Conservation (phyloP, 1,284 basidiomycete species). For the Porogramme epimiltina region DNA sequence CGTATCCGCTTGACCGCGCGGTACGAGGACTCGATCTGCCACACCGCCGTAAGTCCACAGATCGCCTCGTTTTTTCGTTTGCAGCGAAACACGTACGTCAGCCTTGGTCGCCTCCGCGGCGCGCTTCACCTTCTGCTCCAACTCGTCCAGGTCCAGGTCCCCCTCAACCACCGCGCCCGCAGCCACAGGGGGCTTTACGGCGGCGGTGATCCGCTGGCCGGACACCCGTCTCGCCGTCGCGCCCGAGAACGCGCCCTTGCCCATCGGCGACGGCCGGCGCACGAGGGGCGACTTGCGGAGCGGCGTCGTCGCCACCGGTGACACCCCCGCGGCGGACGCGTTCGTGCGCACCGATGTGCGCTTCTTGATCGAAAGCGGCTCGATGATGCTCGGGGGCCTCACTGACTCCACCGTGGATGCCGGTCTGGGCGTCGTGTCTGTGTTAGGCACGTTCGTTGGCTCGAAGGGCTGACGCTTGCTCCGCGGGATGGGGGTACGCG, state of each 20-base stretch:
- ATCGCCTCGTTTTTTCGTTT: background rate
- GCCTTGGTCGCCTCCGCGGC: slow-evolving; percentile 60
- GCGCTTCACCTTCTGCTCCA: slow-evolving; percentile 37
- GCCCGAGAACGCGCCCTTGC: slow-evolving; percentile 20
- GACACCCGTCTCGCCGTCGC: slow-evolving; percentile 49
- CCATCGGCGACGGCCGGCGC: slow-evolving; percentile 24
- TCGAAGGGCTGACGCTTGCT: slow-evolving; percentile 69
- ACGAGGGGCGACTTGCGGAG: slow-evolving; percentile 37
- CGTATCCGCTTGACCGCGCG: slow-evolving; percentile 71
- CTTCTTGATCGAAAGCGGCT: slow-evolving; percentile 81
- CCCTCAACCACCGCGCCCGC: background rate
- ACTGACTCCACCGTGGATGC: slow-evolving; percentile 16
- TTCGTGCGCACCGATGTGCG: slow-evolving; percentile 59
- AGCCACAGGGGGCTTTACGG: slow-evolving; percentile 11
- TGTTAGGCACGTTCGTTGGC: slow-evolving; percentile 41
- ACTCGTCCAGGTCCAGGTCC: slow-evolving; percentile 37
- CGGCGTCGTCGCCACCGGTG: slow-evolving; percentile 38
- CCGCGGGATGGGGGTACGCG: slow-evolving; percentile 55
- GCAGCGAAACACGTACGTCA: slow-evolving; percentile 55
- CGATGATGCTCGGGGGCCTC: slow-evolving; percentile 37
- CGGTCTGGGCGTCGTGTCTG: slow-evolving; percentile 50
- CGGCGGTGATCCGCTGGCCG: slow-evolving; percentile 8
- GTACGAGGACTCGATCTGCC: slow-evolving; percentile 65
- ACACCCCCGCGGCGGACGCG: slow-evolving; percentile 4
- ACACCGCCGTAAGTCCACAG: background rate